Evolutionary conservation across 2,329 filamentous ascomycete genomes (phyloP), one percentile per base, ranked within the genome.

Genomic region (Beauveria sp.): DNA sequence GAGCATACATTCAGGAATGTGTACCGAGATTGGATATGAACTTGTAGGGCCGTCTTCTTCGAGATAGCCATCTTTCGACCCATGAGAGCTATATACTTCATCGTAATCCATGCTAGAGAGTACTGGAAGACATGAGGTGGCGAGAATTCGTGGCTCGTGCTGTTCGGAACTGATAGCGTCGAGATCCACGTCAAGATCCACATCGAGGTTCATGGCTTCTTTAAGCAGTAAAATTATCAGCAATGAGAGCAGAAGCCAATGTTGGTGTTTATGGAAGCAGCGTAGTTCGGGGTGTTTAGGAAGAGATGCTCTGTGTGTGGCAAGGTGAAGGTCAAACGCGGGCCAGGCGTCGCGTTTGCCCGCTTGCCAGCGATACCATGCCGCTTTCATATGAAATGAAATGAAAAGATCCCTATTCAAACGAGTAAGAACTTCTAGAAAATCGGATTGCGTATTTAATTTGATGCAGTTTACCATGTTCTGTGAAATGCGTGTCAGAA

Each of bases 271-370:
- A 12, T 40, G 31, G 34, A 14, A 22, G 45, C 22, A 24, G 7
- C 5, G 10, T 18, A 8, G 10, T 24, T 53, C 20, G 31, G 24
- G 34, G 20, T 24, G 20, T 24, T 26, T 18, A 55, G 22, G 14
- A 43, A 28, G 22, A 20, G 22, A 51, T 16, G 28, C 28, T 18
- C 9, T 20, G 53, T 9, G 18, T 40, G 45, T 18, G 16, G 18
- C n/a, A 28, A 46, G 24, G 40, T 45, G 40, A 56, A 34, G 22
- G 53, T 56, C 53, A 56, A 56, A 46, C 53, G 53, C 53, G 46
- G 24, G 22, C 12, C 50, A 40, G 34, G 10, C 50, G n/a, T 7
- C 20, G 53, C 26, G 53, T 56, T 56, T 46, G 53, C 40, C 3
- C 31, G 8, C 16, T 34, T 24, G 20, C 50, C 10, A n/a, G 46